Conservation (phyloP, 2,329 filamentous ascomycete species). For the Exophiala spinifera region DNA sequence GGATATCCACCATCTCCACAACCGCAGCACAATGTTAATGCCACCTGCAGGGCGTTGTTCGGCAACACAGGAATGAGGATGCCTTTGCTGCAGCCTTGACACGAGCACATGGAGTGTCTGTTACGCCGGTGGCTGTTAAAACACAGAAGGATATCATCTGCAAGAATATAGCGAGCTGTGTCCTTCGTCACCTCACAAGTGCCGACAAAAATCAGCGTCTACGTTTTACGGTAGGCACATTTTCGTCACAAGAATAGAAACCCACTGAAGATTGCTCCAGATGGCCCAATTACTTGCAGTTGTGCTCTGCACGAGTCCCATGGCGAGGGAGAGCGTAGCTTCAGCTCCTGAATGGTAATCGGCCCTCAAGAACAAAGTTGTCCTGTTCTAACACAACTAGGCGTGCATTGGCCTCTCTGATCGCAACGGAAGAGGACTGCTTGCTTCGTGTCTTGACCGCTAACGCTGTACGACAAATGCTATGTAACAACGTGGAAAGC, state of each 20-base stretch:
- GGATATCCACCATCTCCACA: not conserved
- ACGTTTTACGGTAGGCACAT: conserved; percentile 8
- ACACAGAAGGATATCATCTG: conserved; percentile 8
- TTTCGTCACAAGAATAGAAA: not conserved
- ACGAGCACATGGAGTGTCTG: not conserved
- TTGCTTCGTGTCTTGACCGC: conserved; percentile 21
- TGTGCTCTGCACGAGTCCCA: conserved; percentile 1
- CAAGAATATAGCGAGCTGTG: conserved; percentile 6
- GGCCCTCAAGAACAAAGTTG: not conserved
- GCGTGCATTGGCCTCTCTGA: conserved; percentile 2
- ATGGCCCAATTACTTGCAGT: conserved; percentile 15
- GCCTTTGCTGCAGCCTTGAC: conserved; percentile 2
- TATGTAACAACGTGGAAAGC: conserved; percentile 5
- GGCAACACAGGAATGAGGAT: conserved; percentile 13
- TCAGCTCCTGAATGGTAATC: conserved; percentile 7
- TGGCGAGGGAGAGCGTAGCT: not conserved
- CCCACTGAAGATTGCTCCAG: conserved; percentile 3
- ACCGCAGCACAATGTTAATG: not conserved
- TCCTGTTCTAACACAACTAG: conserved; percentile 8
- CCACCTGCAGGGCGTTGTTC: conserved; percentile 7
- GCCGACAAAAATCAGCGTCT: conserved; percentile 5
- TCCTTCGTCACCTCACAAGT: conserved; percentile 11
- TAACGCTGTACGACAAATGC: conserved; percentile 21
- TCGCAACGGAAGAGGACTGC: conserved; percentile 11
- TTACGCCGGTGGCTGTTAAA: conserved; percentile 1